Percentiles rank a stretch among this genome's conserved stretches.
Conservation (phyloP, 2,329 filamentous ascomycete genomes). For the Lasiodiplodia hormozganensis region DNA sequence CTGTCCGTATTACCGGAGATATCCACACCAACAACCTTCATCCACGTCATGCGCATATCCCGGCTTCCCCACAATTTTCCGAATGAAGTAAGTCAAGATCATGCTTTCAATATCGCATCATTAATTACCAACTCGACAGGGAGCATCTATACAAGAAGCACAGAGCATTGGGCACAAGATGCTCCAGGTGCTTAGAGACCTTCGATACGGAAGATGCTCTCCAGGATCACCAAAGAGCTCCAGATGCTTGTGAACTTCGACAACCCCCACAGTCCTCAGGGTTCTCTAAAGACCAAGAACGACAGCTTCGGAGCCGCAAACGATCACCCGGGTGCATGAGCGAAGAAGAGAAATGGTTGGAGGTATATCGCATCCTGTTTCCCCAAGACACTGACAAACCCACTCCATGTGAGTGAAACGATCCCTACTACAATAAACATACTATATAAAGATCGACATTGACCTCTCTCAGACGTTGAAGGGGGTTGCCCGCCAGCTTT, state of each 20-base stretch:
- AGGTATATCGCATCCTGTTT: not conserved
- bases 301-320: conserved; percentile 2
- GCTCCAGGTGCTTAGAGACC: not conserved
- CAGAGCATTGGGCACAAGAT: not conserved
- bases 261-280: not conserved
- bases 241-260: not conserved
- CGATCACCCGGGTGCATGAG: not conserved
- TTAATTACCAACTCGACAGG: not conserved
- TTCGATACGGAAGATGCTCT: not conserved
- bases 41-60: not conserved
- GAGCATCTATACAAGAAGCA: conserved; percentile 11
- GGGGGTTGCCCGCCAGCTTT: no score
- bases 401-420: not conserved
- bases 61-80: conserved; percentile 2
- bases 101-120: not conserved
- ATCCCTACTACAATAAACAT: not conserved
- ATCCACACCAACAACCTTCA: not conserved
- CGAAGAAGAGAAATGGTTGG: not conserved
- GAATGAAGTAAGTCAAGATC: not conserved
- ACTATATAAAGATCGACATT: no score
- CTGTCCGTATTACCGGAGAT: not conserved
- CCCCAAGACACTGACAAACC: not conserved
- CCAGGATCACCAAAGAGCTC: not conserved
- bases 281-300: conserved; percentile 1
- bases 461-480: no score